A percentile compares a stretch with the other conserved stretches of the same genome.
These are phyloP conservation scores for Wallacemonas sp. DNA, from an alignment of 208 protist species.

Conservation along the genomic window DNA sequence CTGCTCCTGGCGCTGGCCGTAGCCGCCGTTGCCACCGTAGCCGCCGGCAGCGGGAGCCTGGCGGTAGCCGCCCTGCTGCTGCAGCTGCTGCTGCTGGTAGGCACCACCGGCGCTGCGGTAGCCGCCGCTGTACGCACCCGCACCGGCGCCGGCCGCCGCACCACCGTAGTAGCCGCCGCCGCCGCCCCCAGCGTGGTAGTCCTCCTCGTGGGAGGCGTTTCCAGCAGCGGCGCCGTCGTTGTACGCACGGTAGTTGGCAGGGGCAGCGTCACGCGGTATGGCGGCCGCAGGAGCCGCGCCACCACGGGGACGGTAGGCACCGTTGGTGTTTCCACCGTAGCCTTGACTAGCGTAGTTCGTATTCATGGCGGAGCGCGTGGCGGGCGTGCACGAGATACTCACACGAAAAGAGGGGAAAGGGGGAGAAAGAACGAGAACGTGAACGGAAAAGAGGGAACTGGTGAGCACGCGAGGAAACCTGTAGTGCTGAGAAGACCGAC, in stretches of 20 bases:
- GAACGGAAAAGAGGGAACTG: not conserved
- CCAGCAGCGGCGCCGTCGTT: conserved; percentile 5
- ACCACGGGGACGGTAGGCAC: conserved; percentile 7
- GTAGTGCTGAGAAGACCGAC: not conserved
- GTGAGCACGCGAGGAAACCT: not conserved
- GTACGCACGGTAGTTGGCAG: conserved; percentile 10
- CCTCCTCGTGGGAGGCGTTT: not conserved
- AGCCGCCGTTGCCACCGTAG: conserved; percentile 34
- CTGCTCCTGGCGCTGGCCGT: conserved; percentile 14
- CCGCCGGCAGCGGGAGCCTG: conserved; percentile 23
- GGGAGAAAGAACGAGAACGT: conserved; percentile 16
- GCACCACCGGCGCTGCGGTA: conserved; percentile 21
- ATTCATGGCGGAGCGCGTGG: conserved; percentile 4
- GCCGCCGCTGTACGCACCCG: conserved; percentile 14
- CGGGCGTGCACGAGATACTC: not conserved
- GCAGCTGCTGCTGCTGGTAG: conserved; percentile 12
- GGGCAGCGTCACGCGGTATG: conserved; percentile 4
- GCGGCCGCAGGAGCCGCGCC: not conserved
- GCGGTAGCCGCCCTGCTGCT: conserved; percentile 6
- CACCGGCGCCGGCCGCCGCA: conserved; percentile 6
- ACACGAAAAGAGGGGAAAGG: not conserved
- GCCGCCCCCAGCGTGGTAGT: not conserved
- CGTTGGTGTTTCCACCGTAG: not conserved
- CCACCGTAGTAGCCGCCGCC: conserved; percentile 11
- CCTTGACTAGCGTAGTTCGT: conserved; percentile 7